Conservation (phyloP, 768 basidiomycete species). For the Nidularia sp. region DNA sequence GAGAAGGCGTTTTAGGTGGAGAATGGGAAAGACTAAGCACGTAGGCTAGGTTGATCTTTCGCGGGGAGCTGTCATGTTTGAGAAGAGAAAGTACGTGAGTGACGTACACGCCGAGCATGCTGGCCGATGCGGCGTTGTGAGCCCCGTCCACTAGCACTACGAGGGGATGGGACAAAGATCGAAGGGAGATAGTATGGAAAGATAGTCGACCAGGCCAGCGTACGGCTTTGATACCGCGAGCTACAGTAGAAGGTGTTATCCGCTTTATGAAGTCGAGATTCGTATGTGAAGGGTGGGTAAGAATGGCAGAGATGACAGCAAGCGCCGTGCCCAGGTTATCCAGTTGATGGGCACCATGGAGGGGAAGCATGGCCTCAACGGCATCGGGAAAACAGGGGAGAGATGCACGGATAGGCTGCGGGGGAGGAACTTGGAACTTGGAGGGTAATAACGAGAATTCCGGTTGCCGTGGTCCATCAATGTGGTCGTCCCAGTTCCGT, state of each 20-base stretch:
- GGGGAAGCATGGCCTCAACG: slow-evolving; percentile 50
- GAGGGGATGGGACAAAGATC: slow-evolving; percentile 9
- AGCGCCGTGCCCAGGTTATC: slow-evolving; percentile 77
- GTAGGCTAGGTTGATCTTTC: slow-evolving; percentile 50
- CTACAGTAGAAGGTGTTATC: slow-evolving; percentile 48
- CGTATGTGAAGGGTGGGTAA: slow-evolving; percentile 30
- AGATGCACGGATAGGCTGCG: slow-evolving; percentile 36
- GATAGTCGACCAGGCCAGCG: slow-evolving; percentile 85
- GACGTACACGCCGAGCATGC: slow-evolving; percentile 65
- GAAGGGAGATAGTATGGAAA: slow-evolving; percentile 44
- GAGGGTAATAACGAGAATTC: slow-evolving; percentile 25
- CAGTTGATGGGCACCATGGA: slow-evolving; percentile 82
- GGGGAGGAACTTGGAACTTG: slow-evolving; percentile 27
- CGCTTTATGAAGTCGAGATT: slow-evolving; percentile 15
- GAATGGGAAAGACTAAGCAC: slow-evolving; percentile 83
- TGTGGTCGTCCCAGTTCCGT: slow-evolving; percentile 25
- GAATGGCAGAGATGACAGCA: slow-evolving; percentile 54
- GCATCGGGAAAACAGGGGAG: slow-evolving; percentile 39
- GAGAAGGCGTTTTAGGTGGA: slow-evolving; percentile 73
- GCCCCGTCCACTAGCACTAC: slow-evolving; percentile 86
- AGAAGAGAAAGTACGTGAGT: slow-evolving; percentile 22
- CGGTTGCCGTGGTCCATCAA: slow-evolving; percentile 26
- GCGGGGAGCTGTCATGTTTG: slow-evolving; percentile 4
- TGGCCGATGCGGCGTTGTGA: slow-evolving; percentile 82
- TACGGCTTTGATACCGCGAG: slow-evolving; percentile 52